A percentile compares a stretch with the other conserved stretches of the same genome.
Evolutionary conservation across 2,329 filamentous ascomycete species (phyloP).

Genomic region (Calonectria pteridis): DNA sequence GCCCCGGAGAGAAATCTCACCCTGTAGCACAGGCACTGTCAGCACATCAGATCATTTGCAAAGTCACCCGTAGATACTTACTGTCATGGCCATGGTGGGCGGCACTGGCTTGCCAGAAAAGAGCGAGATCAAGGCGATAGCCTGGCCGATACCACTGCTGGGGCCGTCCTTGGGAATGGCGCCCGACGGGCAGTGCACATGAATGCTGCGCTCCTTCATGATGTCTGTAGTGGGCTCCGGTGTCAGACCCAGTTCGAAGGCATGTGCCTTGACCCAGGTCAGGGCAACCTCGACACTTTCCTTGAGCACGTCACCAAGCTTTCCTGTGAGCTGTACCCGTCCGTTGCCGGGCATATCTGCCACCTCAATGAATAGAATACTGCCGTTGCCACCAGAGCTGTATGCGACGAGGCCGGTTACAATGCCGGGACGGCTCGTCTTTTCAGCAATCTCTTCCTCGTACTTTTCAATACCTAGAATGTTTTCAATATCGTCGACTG

Average conservation of each 20-base stretch:
- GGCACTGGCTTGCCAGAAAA: slow-evolving; percentile 90
- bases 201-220: slow-evolving; percentile 93
- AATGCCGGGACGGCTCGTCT: slow-evolving; percentile 84
- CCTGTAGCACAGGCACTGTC: slow-evolving; percentile 55
- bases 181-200: slow-evolving; percentile 95
- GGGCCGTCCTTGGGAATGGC: slow-evolving; percentile 95
- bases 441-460: slow-evolving; percentile 95
- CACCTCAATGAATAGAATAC: slow-evolving; percentile 98
- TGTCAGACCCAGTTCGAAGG: slow-evolving; percentile 89
- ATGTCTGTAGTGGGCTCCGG: slow-evolving; percentile 87
- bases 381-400: slow-evolving; percentile 90
- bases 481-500: slow-evolving; percentile 84
- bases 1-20: slow-evolving; percentile 83
- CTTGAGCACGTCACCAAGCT: slow-evolving; percentile 95
- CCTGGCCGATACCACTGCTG: slow-evolving; percentile 91
- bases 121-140: slow-evolving; percentile 90
- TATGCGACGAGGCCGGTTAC: slow-evolving; percentile 98
- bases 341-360: slow-evolving; percentile 96
- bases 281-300: slow-evolving; percentile 97
- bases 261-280: slow-evolving; percentile 97
- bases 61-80: slow-evolving; percentile 54
- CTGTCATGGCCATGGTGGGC: slow-evolving; percentile 95
- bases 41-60: slow-evolving; percentile 35
- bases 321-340: slow-evolving; percentile 93
- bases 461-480: slow-evolving; percentile 95